Base-by-base conservation (phyloP, 2,329 filamentous ascomycete genomes). In the Herpotrichia juniperi region DNA sequence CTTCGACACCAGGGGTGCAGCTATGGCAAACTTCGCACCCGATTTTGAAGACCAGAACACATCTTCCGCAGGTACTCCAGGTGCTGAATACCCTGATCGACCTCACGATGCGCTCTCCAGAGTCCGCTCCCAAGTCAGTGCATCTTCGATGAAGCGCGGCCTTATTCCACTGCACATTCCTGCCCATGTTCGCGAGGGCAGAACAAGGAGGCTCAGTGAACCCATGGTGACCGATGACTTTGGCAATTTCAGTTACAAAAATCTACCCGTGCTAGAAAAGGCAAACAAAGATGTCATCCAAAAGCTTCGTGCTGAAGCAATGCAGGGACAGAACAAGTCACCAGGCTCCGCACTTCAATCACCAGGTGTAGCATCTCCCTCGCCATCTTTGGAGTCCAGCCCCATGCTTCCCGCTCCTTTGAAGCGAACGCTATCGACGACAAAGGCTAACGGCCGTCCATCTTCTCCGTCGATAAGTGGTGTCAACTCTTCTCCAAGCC, bases 221-320 rank as follows among this genome's bases (percentile, higher is more conserved):
- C 94, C 94, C 1, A 87, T 93, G 14, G 84, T 86, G 26, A 83
- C 88, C 0, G 94, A 99, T 72, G 96, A 99, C 70, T 99, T 99
- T 79, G 94, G 94, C 26, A 92, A 86, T 57, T 99, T 99, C 74
- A 86, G 91, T 32, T 99, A 96, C 81, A 99, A 99, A 78, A 99
- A 99, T 64, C 78, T 99, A 43, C 93, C 93, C 0, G 93, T 97
- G 17, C 81, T 99, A 16, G 94, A 97, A 66, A 97, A 97, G 74
- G 94, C 94, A 48, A 99, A 99, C 76, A 99, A 99, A 71, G 94
- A 99, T 66, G 92, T 97, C 25, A 96, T 99, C 26, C 93, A 97
- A 66, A 97, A 97, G 72, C 80, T 99, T 51, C 87, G 93, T 10
- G 91, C 93, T 19, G 93, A 97, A 73, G 93, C 94, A 2, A 82